phyloP scores from a whole-genome alignment of 768 basidiomycete genomes.

The Pisolithus sp. region DNA sequence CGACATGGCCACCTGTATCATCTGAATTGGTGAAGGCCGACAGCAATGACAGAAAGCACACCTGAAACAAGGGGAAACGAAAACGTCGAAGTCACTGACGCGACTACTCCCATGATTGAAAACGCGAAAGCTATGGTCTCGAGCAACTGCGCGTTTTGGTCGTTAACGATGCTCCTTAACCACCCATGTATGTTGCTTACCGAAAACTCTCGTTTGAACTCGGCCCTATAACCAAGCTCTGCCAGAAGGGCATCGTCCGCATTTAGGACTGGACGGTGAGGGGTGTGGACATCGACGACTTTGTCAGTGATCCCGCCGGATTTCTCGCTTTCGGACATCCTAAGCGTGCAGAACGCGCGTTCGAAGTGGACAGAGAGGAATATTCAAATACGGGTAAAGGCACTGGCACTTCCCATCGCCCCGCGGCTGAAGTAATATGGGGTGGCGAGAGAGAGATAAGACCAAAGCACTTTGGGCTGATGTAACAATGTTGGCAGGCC shows the following conservation, averaged over 20 bases:
- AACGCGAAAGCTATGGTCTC: conserved; percentile 64
- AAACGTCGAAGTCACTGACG: conserved; percentile 61
- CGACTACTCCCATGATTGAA: conserved; percentile 68
- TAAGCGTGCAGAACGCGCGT: background rate
- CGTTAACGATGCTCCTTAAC: background rate
- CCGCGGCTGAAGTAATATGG: background rate
- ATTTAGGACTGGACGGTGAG: conserved; percentile 23
- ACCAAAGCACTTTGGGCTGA: background rate
- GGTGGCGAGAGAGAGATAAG: background rate
- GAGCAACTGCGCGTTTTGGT: conserved; percentile 32
- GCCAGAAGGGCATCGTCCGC: conserved; percentile 56
- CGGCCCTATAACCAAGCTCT: conserved; percentile 62
- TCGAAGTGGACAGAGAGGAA: background rate
- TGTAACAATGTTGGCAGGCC: background rate
- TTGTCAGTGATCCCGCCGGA: conserved; percentile 4
- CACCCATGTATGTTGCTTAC: conserved; percentile 28
- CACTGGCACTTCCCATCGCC: background rate
- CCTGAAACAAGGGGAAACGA: conserved; percentile 59
- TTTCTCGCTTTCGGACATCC: conserved; percentile 20
- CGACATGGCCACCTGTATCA: conserved; percentile 60
- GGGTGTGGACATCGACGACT: conserved; percentile 5
- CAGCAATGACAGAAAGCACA: conserved; percentile 19
- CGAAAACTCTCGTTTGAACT: conserved; percentile 71
- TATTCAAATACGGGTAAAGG: background rate
- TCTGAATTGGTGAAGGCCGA: background rate